Evolutionary conservation across 164 flowering plant species (phyloP).

Genomic region (Santalum album): DNA sequence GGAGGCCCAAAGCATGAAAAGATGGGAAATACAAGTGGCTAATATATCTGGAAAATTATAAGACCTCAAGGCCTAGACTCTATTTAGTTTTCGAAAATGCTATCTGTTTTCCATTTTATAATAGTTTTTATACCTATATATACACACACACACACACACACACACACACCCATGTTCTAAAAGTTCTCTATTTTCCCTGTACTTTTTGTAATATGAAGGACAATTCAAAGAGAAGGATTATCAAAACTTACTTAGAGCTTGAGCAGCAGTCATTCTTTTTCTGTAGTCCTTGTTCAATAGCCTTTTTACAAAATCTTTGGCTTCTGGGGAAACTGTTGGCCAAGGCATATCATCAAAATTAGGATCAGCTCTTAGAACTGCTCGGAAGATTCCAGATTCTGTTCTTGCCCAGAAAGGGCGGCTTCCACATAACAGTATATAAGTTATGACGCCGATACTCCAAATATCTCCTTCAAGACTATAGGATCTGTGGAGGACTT

Average conservation of each 20-base stretch:
- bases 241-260: slow-evolving; percentile 40
- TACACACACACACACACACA: too few species aligned
- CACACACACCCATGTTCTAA: too few species aligned
- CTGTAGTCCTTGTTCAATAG: slow-evolving; percentile 48
- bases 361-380: slow-evolving; percentile 55
- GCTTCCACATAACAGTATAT: slow-evolving; percentile 94
- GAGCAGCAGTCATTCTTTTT: slow-evolving; percentile 50
- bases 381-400: slow-evolving; percentile 98
- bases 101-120: too few species aligned
- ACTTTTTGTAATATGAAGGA: too few species aligned
- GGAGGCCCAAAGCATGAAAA: too few species aligned
- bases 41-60: too few species aligned
- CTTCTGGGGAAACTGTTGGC: slow-evolving; percentile 48
- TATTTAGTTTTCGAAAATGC: too few species aligned
- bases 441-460: slow-evolving; percentile 96
- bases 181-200: too few species aligned
- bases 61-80: too few species aligned
- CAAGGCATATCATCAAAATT: slow-evolving; percentile 23
- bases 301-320: slow-evolving; percentile 49
- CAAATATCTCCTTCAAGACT: slow-evolving; percentile 94
- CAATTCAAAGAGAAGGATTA: background rate
- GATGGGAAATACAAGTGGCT: too few species aligned
- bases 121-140: too few species aligned
- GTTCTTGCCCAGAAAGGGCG: slow-evolving; percentile 99
- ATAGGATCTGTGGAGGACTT: slow-evolving; percentile 94